phyloP scores from a whole-genome alignment of 2,329 filamentous ascomycete genomes.

The Neonectria neomacrospora region DNA sequence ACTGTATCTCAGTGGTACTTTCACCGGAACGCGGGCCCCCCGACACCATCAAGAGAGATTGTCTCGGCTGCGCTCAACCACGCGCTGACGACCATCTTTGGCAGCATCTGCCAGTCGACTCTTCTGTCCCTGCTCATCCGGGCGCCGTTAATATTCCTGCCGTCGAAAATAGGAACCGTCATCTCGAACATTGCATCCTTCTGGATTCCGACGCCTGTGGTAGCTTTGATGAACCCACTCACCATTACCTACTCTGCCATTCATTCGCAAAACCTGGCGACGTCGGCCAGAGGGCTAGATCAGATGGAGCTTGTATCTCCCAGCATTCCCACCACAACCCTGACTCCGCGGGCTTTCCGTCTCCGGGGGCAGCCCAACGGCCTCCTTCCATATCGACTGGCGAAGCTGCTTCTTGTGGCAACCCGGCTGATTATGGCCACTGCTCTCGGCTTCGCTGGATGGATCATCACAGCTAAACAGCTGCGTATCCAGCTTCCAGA shows the following conservation, averaged over 20 bases:
- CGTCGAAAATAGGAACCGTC: slow-evolving; percentile 71
- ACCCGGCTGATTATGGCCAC: slow-evolving; percentile 92
- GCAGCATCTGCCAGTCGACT: slow-evolving; percentile 90
- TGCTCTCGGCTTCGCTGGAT: slow-evolving; percentile 92
- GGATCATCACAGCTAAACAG: slow-evolving; percentile 90
- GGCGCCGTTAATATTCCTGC: slow-evolving; percentile 85
- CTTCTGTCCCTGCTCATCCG: slow-evolving; percentile 83
- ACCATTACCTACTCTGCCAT: slow-evolving; percentile 94
- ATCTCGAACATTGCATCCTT: slow-evolving; percentile 80
- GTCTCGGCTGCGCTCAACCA: slow-evolving; percentile 86
- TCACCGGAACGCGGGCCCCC: slow-evolving; percentile 84
- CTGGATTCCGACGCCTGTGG: slow-evolving; percentile 85
- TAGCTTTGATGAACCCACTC: slow-evolving; percentile 88
- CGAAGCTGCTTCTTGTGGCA: slow-evolving; percentile 90
- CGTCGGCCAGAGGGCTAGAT: slow-evolving; percentile 81
- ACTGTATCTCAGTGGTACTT: slow-evolving; percentile 99
- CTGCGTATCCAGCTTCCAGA: slow-evolving; percentile 70
- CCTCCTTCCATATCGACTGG: slow-evolving; percentile 87
- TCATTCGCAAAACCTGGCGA: slow-evolving; percentile 83
- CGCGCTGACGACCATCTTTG: slow-evolving; percentile 86
- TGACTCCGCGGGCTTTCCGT: slow-evolving; percentile 66
- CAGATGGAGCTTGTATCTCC: slow-evolving; percentile 85
- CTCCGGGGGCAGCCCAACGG: slow-evolving; percentile 58
- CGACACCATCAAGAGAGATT: slow-evolving; percentile 81
- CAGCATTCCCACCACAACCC: slow-evolving; percentile 77